Evolutionary conservation across 768 basidiomycete genomes (phyloP).

Genomic region (Leccinum pellstonianum): DNA sequence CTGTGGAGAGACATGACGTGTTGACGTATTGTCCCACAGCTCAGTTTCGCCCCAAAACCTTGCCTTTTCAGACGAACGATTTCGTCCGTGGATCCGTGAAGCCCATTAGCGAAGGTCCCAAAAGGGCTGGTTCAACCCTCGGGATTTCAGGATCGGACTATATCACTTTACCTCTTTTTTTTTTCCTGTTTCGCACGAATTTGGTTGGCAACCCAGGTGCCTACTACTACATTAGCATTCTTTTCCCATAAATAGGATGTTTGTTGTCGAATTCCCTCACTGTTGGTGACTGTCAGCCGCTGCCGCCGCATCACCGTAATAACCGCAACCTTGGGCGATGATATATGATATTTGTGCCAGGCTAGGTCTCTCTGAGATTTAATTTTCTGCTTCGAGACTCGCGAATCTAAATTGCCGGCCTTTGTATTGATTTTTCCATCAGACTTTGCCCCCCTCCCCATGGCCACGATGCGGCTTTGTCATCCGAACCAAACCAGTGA

Average conservation of each 20-base stretch:
- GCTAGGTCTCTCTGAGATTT: constrained; percentile 16
- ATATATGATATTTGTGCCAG: constrained; percentile 1
- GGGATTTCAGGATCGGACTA: constrained; percentile 16
- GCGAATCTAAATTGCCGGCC: constrained; percentile 22
- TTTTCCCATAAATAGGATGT: constrained; percentile 17
- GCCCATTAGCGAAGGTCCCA: constrained; percentile 13
- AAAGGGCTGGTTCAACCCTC: constrained; percentile 2
- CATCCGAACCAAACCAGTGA: constrained; percentile 12
- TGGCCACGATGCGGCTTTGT: constrained; percentile 13
- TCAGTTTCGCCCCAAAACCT: constrained; percentile 12
- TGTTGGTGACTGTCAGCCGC: constrained; percentile 14
- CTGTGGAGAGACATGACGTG: constrained; percentile 27
- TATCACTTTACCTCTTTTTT: constrained; percentile 9
- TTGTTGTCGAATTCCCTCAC: constrained; percentile 15
- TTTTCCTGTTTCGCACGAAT: constrained; percentile 14
- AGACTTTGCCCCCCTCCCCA: constrained; percentile 5
- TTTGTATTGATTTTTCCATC: constrained; percentile 18
- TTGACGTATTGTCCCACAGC: constrained; percentile 17
- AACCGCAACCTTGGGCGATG: constrained; percentile 5
- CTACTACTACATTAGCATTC: constrained; percentile 13
- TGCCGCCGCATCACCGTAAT: constrained; percentile 18
- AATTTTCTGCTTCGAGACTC: constrained; percentile 10
- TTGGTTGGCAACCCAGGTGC: constrained; percentile 12
- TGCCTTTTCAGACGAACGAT: constrained; percentile 8
- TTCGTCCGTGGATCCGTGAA: constrained; percentile 12